Evolutionary conservation across 441 rosid genomes (phyloP).

Genomic region (California macrophylla): DNA sequence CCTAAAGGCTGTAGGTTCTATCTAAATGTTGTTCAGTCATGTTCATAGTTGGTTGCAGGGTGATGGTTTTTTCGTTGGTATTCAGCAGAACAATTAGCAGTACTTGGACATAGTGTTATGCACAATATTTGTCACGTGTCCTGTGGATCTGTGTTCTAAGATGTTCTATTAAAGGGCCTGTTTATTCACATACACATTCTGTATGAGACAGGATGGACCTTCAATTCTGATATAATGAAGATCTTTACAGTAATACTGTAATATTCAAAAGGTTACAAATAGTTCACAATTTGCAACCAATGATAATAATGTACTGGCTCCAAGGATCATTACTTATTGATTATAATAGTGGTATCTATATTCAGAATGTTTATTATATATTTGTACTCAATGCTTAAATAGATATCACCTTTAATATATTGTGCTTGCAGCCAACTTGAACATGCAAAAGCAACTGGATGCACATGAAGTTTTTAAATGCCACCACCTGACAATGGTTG

Average conservation of each 20-base stretch:
- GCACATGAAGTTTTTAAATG: background rate
- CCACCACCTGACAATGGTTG: slow-evolving; percentile 7
- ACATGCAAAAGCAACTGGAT: slow-evolving; percentile 6
- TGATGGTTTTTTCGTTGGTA: slow-evolving; percentile 1
- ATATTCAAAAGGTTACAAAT: slow-evolving; percentile 17
- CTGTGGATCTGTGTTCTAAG: background rate
- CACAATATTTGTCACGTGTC: background rate
- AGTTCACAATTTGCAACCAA: slow-evolving; percentile 2
- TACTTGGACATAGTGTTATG: background rate
- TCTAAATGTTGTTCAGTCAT: background rate
- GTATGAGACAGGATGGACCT: background rate
- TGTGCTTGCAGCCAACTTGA: slow-evolving; percentile 10
- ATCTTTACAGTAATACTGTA: background rate
- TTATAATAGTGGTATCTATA: slow-evolving; percentile 3
- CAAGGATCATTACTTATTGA: background rate
- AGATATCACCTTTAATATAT: slow-evolving; percentile 7
- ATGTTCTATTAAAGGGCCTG: background rate
- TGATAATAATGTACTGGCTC: slow-evolving; percentile 11
- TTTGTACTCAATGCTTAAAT: slow-evolving; percentile 4
- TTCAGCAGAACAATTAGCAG: background rate
- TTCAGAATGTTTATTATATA: slow-evolving; percentile 5
- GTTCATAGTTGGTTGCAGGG: slow-evolving; percentile 2
- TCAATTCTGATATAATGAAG: background rate
- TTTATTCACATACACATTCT: background rate
- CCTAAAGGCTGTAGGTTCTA: background rate